phyloP scores from a whole-genome alignment of 2,329 filamentous ascomycete species.

The Diplocarpon rosae region DNA sequence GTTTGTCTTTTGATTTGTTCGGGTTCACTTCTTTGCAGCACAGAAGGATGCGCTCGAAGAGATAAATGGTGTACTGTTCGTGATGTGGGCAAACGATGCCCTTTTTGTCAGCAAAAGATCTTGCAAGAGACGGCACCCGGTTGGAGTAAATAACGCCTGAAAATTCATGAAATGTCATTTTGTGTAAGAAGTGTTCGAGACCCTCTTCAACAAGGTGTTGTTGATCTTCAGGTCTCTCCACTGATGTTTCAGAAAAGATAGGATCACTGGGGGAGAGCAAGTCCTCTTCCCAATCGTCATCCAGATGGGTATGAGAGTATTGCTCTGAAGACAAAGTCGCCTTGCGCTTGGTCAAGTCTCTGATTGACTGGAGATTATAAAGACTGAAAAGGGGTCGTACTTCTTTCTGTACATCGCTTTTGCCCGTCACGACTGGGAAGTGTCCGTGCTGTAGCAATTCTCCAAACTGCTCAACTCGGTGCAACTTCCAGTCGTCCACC shows the following conservation, averaged over 20 bases:
- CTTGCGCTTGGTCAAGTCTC: slow-evolving; percentile 15
- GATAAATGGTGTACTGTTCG: slow-evolving; percentile 83
- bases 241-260: not conserved
- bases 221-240: not conserved
- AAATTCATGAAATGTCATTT: slow-evolving; percentile 11
- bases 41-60: slow-evolving; percentile 89
- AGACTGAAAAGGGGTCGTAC: slow-evolving; percentile 18
- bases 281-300: not conserved
- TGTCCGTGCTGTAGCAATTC: slow-evolving; percentile 79
- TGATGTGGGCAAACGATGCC: slow-evolving; percentile 14
- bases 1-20: slow-evolving; percentile 69
- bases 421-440: slow-evolving; percentile 82
- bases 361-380: slow-evolving; percentile 10
- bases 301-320: not conserved
- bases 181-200: slow-evolving; percentile 5
- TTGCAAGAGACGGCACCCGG: slow-evolving; percentile 10
- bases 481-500: slow-evolving; percentile 96
- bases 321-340: slow-evolving; percentile 8
- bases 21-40: slow-evolving; percentile 93
- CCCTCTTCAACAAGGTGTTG: slow-evolving; percentile 2
- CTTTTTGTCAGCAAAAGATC: slow-evolving; percentile 19
- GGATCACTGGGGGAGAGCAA: not conserved
- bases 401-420: slow-evolving; percentile 85
- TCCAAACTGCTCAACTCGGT: slow-evolving; percentile 84
- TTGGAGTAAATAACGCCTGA: slow-evolving; percentile 6